Evolutionary conservation across 2,329 filamentous ascomycete genomes (phyloP).

Genomic region (Nannizzia gypsea): DNA sequence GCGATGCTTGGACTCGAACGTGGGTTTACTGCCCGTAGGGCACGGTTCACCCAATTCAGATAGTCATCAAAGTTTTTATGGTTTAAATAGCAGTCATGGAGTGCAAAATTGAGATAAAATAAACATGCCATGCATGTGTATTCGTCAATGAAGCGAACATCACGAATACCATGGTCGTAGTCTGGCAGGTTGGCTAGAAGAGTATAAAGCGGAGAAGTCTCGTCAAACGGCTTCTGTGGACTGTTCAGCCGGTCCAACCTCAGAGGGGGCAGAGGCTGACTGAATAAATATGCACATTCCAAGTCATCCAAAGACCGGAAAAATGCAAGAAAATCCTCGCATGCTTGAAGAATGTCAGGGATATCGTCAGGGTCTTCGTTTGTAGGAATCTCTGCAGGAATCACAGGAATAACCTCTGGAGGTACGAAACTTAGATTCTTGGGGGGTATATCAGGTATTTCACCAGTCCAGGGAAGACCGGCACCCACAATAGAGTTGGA

Average conservation of each 20-base stretch:
- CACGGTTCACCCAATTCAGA: slow-evolving; percentile 20
- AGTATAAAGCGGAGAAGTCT: slow-evolving; percentile 19
- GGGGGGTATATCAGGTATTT: slow-evolving; percentile 17
- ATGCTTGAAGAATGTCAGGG: slow-evolving; percentile 18
- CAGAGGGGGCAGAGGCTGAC: slow-evolving; percentile 9
- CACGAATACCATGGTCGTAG: slow-evolving; percentile 24
- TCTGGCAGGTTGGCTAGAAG: slow-evolving; percentile 22
- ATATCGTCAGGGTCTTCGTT: slow-evolving; percentile 15
- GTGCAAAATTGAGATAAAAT: slow-evolving; percentile 21
- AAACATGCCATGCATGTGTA: slow-evolving; percentile 24
- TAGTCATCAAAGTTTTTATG: slow-evolving; percentile 20
- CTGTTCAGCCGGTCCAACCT: not conserved
- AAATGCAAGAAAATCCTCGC: slow-evolving; percentile 24
- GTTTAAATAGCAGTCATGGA: slow-evolving; percentile 21
- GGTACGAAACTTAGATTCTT: slow-evolving; percentile 18
- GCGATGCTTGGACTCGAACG: slow-evolving; percentile 21
- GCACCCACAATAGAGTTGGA: slow-evolving; percentile 22
- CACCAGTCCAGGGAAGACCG: slow-evolving; percentile 23
- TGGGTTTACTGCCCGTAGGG: slow-evolving; percentile 19
- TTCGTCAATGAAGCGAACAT: slow-evolving; percentile 25
- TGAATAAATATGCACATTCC: slow-evolving; percentile 16
- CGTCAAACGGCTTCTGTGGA: slow-evolving; percentile 14
- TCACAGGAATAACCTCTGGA: slow-evolving; percentile 14
- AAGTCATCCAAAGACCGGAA: slow-evolving; percentile 20
- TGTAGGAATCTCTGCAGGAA: slow-evolving; percentile 10